Percentiles rank a stretch among this genome's conserved stretches.
phyloP scores from a whole-genome alignment of 2,329 filamentous ascomycete species.

The Fusarium piperis region DNA sequence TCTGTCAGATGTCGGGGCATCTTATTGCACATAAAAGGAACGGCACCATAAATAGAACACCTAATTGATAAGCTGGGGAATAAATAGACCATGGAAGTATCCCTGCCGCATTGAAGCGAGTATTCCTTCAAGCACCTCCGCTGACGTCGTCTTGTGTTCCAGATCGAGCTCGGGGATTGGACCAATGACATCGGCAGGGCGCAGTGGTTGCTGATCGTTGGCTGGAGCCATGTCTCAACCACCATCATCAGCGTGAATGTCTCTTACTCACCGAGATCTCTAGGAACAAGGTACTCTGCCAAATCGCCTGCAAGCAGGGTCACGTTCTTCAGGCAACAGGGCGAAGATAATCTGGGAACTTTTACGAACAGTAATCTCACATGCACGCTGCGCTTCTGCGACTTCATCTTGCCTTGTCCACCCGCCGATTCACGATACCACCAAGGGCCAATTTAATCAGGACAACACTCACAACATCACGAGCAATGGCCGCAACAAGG shows the following conservation, averaged over 20 bases:
- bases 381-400: conserved; percentile 25
- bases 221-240: background rate
- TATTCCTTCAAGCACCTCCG: background rate
- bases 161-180: background rate
- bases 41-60: background rate
- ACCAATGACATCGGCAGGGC: conserved; percentile 24
- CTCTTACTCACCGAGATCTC: background rate
- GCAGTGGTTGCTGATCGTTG: background rate
- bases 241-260: conserved; percentile 18
- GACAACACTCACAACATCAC: conserved; percentile 14
- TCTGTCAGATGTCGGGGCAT: background rate
- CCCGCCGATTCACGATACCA: conserved; percentile 17
- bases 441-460: background rate
- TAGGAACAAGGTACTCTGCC: background rate
- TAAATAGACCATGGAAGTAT: background rate
- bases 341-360: background rate
- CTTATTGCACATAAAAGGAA: background rate
- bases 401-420: background rate
- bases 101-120: background rate
- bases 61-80: background rate
- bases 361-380: background rate
- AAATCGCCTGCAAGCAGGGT: background rate
- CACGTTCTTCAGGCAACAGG: background rate
- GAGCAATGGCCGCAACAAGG: conserved; percentile 47
- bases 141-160: conserved; percentile 14